Evolutionary conservation across 768 basidiomycete species (phyloP), one percentile per base, ranked within the genome.

Genomic region (Tricholoma furcatifolium): DNA sequence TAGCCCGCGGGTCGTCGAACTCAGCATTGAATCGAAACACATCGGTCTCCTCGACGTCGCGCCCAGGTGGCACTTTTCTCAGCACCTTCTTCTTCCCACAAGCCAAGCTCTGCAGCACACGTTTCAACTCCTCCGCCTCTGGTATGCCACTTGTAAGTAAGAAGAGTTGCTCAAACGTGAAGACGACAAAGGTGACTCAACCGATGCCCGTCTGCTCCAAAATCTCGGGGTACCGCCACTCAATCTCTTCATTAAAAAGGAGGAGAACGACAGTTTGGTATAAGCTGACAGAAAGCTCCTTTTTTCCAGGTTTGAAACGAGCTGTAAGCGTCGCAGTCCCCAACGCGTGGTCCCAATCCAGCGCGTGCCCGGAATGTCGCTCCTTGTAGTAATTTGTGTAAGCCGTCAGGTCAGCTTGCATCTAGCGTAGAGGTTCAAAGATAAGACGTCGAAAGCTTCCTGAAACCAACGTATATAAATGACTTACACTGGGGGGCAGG

Each of bases 101-200:
- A 0, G 96, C 92, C 17, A 99, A 75, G 61, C 93, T 96, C 65
- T 99, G 97, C 6, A 99, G 73, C 0, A 91, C 94, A 47, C 91
- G 74, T n/a, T 81, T 74, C 43, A 97, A 74, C 55, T 95, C 92
- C 0, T 65, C 76, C 35, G 82, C 78, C 24, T 87, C 93, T 93
- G 18, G 17, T 48, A 44, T 48, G 36, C 40, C 10, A n/a, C 8
- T n/a, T 38, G 55, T 51, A 5, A 75, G 62, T n/a, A 71, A 67
- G 35, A 32, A 23, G 43, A 23, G 1, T 24, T 11, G 14, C 11
- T 47, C 18, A 30, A 54, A 12, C 17, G n/a, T 20, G 35, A 39
- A 20, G 12, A 43, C 15, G 7, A 4, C 4, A 20, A 41, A 42
- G 31, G 39, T 6, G 27, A 66, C 89, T 60, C 47, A 93, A 59